Evolutionary conservation across 106 monocot genomes (phyloP), one percentile per base, ranked within the genome.

Genomic region (Dioscorea alata): DNA sequence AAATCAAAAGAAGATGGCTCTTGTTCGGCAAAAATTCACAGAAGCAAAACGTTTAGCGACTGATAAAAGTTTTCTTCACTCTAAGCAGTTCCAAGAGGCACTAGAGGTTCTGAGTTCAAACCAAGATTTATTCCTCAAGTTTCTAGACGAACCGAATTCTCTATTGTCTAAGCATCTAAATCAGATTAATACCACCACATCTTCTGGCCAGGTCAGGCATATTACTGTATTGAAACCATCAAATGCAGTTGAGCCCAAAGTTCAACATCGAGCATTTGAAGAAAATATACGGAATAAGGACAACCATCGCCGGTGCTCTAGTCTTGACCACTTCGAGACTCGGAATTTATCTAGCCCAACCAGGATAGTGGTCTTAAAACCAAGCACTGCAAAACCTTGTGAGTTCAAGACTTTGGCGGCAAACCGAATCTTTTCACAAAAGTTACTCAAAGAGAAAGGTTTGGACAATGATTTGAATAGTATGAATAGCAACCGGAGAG

Each of bases 81-180:
- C 90, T 6, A 90, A 90, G 71, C 87, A 93, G 74, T 93, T 93
- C 63, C 90, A 84, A 69, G 84, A 90, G 69, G 85, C 93, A 20
- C 80, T 99, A 13, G 90, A 99, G 60, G 80, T 90, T 76, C 75
- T 99, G 54, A 93, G 89, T 73, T 99, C 90, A 22, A 99, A 93
- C 75, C 81, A 75, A 78, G 99, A 99, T 73, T 60, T 90, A 21
- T 99, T 90, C 67, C 71, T 99, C 21, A 93, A 88, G 64, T 88
- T 87, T 60, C 85, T 99, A 4, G 93, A 93, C 78, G 93, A 93
- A 63, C 90, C 93, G 49, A 85, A 88, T 80, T 90, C 84, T 1
- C 59, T 93, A 21, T 84, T 99, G 25, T 81, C 99, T 15, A 73
- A 71, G 61, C 74, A 81, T 68, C 50, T 75, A 3, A 52, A 84